Base-by-base conservation (phyloP, 108 stramenopile genomes). In the Stephanodiscus triporus region DNA sequence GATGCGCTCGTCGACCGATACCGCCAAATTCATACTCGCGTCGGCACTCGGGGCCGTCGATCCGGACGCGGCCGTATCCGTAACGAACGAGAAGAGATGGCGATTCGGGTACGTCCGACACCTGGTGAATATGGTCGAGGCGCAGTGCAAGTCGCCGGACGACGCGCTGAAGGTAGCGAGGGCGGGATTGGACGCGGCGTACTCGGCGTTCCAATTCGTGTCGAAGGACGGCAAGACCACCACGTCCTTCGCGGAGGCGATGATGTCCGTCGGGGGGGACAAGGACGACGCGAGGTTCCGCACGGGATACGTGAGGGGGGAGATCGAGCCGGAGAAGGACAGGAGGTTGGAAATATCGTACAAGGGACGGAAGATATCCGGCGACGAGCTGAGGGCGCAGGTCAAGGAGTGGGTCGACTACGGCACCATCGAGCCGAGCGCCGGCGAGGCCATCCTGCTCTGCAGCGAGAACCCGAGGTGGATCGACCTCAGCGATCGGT, bases 351-450 rank as follows among this genome's bases (percentile, higher is more conserved):
- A 92, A 84, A 86, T 98, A 19, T 90, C 90, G 29, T 97, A 98
- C 95, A 96, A 97, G 83, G 96, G 91, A 17, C 82, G 91, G 72
- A 83, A 83, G 32, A 84, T 98, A 40, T 75, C 76, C 58, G 97
- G 97, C 24, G 79, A 87, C 51, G 91, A 75, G 47, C 89, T 97
- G 43, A 89, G 81, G 66, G 76, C 67, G 11, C 96, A 97, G 87
- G 91, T 97, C 8, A 73, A 90, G 50, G 80, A 87, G 58, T 98
- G 98, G 98, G 97, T 95, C 59, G 75, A 83, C 26, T 95, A 97
- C 68, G 98, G 98, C 57, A 96, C 94, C 64, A 97, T 98, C 68
- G 98, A 98, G 86, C 88, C 91, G 20, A 87, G 84, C 82, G 97
- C 96, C 20, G 95, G 95, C 36, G 90, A 90, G n/a, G 96, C 98